These are phyloP conservation scores for Pyrenopolyporus hunteri DNA, from an alignment of 495 filamentous ascomycete species.

Conservation along the genomic window DNA sequence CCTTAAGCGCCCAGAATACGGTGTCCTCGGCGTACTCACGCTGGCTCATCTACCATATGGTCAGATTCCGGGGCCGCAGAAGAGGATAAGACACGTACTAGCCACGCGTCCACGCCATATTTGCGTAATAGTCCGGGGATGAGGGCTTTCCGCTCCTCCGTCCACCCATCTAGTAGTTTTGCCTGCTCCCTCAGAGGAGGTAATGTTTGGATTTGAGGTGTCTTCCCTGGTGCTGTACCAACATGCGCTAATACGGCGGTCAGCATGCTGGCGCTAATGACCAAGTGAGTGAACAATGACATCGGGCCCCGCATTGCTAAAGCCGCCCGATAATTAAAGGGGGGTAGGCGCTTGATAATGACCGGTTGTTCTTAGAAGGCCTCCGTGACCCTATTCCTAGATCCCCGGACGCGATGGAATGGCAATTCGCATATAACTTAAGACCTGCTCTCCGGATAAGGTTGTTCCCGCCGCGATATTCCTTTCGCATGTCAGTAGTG, in stretches of 20 bases:
- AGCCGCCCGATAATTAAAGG: no score
- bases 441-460: no score
- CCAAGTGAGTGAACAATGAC: constrained; percentile 7
- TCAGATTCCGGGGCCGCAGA: neutral
- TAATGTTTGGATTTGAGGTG: constrained; percentile 44
- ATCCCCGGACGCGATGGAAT: no score
- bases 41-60: constrained; percentile 49
- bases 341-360: no score
- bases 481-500: no score
- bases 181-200: constrained; percentile 53
- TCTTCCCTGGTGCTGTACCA: constrained; percentile 28
- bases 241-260: neutral
- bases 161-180: constrained; percentile 50
- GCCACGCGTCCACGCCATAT: constrained; percentile 55
- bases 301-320: constrained; percentile 32
- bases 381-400: no score
- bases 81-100: constrained; percentile 38
- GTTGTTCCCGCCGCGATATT: no score
- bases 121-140: constrained; percentile 51
- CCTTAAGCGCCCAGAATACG: constrained; percentile 56
- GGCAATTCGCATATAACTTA: no score
- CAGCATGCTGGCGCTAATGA: neutral
- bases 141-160: constrained; percentile 43
- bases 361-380: no score
- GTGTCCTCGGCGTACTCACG: constrained; percentile 57